Base-by-base conservation (phyloP, 2,329 filamentous ascomycete genomes). In the Beauveria bassiana region DNA sequence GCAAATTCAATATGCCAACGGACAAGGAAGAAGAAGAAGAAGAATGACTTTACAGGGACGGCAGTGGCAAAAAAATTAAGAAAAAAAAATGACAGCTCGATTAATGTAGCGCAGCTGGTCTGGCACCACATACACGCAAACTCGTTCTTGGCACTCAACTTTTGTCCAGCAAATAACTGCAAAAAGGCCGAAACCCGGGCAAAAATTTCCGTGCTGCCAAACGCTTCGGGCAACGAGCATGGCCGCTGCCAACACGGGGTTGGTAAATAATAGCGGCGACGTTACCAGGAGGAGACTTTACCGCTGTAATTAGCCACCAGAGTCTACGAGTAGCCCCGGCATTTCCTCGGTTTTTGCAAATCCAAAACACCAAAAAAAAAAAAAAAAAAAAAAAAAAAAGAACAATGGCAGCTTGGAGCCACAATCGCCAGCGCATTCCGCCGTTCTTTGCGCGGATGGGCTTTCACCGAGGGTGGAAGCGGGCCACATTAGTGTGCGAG, bases 401-500 rank as follows among this genome's bases (percentile, higher is more conserved):
- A 22, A 22, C 1, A 22, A 67, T 88, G 87, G 77, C 84, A 85
- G 62, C 76, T 87, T 10, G 20, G 20, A 83, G 31, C 86, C 89
- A 22, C 20, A 72, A 88, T 88, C 79, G 85, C 86, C 4, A 81
- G 82, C 34, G 78, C 78, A 76, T 62, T 86, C 85, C 67, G 70
- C 20, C 20, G 45, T 68, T 67, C 64, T 72, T 68, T 68, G 70
- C 70, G 2, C 69, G 70, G 24, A 61, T 67, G 40, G 68, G 69
- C 50, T 22, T 22, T 66, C 63, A 69, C 67, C 14, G 70, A 72
- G 43, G 70, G 70, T 3, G 68, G 70, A 55, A 71, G 73, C n/a
- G 20, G 73, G 74, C 4, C 86, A 90, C 72, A 90, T 90, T 65
- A 81, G 77, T 16, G 82, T 89, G 1, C 79, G 86, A 14, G 87